These are phyloP conservation scores for Plasmodium berghei DNA, from an alignment of 169 alveolate species.

Conservation along the genomic window DNA sequence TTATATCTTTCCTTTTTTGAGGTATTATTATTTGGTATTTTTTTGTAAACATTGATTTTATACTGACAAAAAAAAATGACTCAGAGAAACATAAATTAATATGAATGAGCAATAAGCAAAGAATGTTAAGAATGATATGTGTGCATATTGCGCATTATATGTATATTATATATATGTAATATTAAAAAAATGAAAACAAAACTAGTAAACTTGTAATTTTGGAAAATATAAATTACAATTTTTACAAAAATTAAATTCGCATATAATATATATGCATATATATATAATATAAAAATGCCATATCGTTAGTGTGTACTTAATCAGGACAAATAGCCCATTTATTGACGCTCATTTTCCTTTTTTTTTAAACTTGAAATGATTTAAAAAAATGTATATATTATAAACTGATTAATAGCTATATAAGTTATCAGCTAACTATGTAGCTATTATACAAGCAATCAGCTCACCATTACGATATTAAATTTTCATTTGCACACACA, in stretches of 20 bases:
- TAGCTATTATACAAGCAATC: neutral
- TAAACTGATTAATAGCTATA: neutral
- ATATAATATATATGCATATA: neutral
- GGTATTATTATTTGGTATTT: neutral
- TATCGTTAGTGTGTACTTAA: neutral
- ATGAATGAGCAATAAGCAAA: neutral
- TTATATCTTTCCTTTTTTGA: neutral
- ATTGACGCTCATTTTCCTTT: neutral
- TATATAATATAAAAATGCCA: too few relatives aligned
- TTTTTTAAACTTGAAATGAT: neutral
- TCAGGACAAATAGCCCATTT: neutral
- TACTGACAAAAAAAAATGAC: neutral
- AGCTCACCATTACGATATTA: neutral
- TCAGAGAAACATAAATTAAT: neutral
- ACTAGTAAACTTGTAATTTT: too few relatives aligned
- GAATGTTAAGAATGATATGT: neutral
- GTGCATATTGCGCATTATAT: neutral
- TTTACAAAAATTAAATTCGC: neutral
- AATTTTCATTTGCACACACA: neutral
- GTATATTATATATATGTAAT: neutral
- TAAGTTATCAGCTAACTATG: neutral
- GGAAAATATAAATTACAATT: neutral
- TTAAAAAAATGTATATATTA: too few relatives aligned
- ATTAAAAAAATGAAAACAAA: slow-evolving; percentile 4
- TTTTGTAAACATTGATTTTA: neutral